These are phyloP conservation scores for Vitis hybrid DNA, from an alignment of 177 flowering plant genomes.

Conservation along the genomic window DNA sequence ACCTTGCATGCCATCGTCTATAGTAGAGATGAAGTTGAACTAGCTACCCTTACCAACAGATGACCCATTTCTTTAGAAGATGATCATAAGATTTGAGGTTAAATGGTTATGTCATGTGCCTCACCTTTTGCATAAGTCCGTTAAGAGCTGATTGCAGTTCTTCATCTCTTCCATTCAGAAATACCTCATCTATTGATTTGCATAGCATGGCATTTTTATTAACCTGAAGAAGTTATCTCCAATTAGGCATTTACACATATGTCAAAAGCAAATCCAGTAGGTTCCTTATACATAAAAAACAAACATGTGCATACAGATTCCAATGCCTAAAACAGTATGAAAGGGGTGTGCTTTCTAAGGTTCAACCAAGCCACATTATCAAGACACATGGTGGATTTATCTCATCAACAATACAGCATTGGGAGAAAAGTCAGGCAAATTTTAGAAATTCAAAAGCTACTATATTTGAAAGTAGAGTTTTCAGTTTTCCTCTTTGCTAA, in stretches of 20 bases:
- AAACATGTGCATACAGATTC: too few species aligned
- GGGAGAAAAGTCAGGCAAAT: too few species aligned
- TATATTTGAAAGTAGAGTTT: too few species aligned
- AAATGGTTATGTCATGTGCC: neutral
- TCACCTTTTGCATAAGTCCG: conserved; percentile 66
- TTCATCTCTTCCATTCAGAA: conserved; percentile 60
- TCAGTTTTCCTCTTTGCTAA: too few species aligned
- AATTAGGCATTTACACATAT: neutral
- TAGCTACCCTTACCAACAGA: neutral
- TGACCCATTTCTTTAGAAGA: too few species aligned
- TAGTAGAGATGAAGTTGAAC: neutral
- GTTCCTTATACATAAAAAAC: neutral
- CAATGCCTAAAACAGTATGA: too few species aligned
- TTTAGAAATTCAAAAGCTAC: too few species aligned
- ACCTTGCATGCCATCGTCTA: neutral
- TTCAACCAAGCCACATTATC: too few species aligned
- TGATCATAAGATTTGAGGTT: neutral
- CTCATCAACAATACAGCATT: too few species aligned
- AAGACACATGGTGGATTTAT: too few species aligned
- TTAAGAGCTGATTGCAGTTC: conserved; percentile 48
- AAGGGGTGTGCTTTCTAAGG: too few species aligned
- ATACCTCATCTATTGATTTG: conserved; percentile 71
- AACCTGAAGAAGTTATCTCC: conserved; percentile 47
- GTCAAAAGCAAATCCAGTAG: neutral
- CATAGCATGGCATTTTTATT: conserved; percentile 74